Evolutionary conservation across 371 early-diverging fungal genomes (phyloP), one percentile per base, ranked within the genome.

Genomic region (Apophysomyces variabilis): DNA sequence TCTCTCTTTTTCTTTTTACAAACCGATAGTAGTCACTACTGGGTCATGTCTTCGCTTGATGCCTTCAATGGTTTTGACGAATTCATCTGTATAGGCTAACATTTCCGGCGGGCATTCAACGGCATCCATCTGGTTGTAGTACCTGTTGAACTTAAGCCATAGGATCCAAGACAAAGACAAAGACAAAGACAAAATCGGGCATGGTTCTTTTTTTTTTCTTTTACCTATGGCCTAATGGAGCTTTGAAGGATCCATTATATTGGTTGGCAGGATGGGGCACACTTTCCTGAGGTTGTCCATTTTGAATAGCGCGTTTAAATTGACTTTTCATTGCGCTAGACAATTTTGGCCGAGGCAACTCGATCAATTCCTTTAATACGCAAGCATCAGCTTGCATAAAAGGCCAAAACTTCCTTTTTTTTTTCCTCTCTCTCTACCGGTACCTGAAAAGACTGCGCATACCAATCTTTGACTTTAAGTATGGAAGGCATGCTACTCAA

Each of bases 41-140:
- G 97, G 95, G 70, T 96, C 96, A 68, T 98, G 99, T 62, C 99
- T 79, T 65, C 90, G 84, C 77, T 98, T 98, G 61, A 98, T 95
- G 57, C 75, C 85, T 68, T 95, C 96, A 62, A 98, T 93, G 65
- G 91, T 82, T 65, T 89, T 90, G 57, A 93, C 92, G 76, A 98
- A 96, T 43, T 80, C 77, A 47, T 85, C 81, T 70, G 92, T 97
- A 79, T 95, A 96, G 18, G 86, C 79, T 11, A 78, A 66, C 58
- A 94, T 87, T 66, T 93, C 94, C 11, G 86, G 84, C 5, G 95
- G 87, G 66, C 89, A 85, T 41, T 85, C 85, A 14, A 81, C 47
- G 45, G 84, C 86, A 41, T 84, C 83, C 60, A 88, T 71, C 7
- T 83, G 82, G 38, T 83, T 86, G 66, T 90, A 93, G 64, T 82